Evolutionary conservation across 2,329 filamentous ascomycete genomes (phyloP).

Genomic region (Colletotrichum sp.): DNA sequence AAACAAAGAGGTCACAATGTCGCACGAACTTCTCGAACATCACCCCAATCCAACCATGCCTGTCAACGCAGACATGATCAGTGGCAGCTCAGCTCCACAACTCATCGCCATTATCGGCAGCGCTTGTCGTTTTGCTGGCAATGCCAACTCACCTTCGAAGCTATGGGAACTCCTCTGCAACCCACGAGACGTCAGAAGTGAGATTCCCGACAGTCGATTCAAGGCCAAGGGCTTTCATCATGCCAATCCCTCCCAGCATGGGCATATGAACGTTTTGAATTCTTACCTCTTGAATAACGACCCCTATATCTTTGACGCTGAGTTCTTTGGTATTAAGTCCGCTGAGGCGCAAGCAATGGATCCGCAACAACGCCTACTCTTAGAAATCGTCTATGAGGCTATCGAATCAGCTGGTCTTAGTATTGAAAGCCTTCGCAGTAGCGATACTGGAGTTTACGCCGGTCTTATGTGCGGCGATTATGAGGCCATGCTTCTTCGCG

Average conservation of each 20-base stretch:
- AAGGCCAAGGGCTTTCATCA: neutral
- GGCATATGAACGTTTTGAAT: constrained; percentile 25
- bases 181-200: neutral
- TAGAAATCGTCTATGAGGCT: constrained; percentile 40
- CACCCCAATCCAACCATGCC: neutral
- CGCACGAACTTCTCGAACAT: too few relatives aligned
- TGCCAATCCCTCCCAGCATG: constrained; percentile 21
- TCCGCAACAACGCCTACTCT: constrained; percentile 34
- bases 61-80: neutral
- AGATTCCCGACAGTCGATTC: neutral
- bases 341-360: constrained; percentile 34
- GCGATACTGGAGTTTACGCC: neutral
- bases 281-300: constrained; percentile 26
- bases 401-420: constrained; percentile 24
- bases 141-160: neutral
- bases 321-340: constrained; percentile 32
- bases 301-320: constrained; percentile 25
- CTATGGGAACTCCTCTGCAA: constrained; percentile 2
- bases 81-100: constrained; percentile 22
- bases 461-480: neutral
- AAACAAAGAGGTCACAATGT: too few relatives aligned
- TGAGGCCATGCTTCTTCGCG: neutral
- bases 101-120: constrained; percentile 15
- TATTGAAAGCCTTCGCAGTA: neutral
- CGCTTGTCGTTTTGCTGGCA: constrained; percentile 3